Percentiles rank a stretch among this genome's conserved stretches.
Evolutionary conservation across 306 rosid genomes (phyloP).

Genomic region (Senna tora): DNA sequence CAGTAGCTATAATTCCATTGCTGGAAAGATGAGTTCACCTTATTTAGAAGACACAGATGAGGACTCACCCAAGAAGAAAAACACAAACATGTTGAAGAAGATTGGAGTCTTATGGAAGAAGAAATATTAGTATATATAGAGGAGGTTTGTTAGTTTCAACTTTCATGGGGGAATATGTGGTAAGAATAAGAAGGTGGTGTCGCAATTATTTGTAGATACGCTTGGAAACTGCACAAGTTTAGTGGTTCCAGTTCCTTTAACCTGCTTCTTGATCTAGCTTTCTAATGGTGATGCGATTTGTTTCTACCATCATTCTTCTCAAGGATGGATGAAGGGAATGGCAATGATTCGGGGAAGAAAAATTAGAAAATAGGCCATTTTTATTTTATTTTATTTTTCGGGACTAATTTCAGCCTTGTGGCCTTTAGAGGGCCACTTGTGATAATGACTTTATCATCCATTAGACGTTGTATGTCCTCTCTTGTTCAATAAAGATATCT

Average conservation of each 20-base stretch:
- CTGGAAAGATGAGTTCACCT: conserved; percentile 54
- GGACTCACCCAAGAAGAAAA: conserved; percentile 81
- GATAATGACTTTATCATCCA: conserved; percentile 11
- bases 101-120: conserved; percentile 87
- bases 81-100: conserved; percentile 76
- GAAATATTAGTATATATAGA: conserved; percentile 50
- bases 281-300: conserved; percentile 19
- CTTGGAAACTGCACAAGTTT: too few species aligned
- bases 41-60: conserved; percentile 75
- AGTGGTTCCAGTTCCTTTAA: conserved; percentile 9
- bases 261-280: background rate
- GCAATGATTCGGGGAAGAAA: too few species aligned
- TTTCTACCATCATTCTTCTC: conserved; percentile 6
- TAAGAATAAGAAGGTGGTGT: background rate
- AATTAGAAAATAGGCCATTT: background rate
- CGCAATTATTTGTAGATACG: conserved; percentile 26
- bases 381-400: conserved; percentile 12
- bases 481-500: background rate
- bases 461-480: background rate
- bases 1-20: conserved; percentile 50
- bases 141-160: conserved; percentile 13
- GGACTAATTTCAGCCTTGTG: conserved; percentile 23
- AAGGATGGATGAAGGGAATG: conserved; percentile 3
- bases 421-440: background rate
- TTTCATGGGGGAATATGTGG: background rate